These are phyloP conservation scores for Fraxinus sp. DNA, from an alignment of 305 asterid genomes.

Conservation along the genomic window DNA sequence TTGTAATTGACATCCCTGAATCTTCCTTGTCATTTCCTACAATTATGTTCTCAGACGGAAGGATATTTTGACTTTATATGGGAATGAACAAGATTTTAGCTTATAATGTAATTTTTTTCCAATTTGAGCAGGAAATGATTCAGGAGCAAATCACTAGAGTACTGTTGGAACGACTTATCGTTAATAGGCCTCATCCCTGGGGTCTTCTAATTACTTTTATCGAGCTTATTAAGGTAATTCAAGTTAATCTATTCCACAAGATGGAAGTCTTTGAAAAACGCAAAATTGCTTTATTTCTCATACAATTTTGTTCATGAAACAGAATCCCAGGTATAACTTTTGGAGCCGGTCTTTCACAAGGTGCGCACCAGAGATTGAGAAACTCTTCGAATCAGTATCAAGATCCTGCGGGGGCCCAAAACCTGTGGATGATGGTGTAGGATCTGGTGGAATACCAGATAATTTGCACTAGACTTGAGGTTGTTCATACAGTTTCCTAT, in stretches of 20 bases:
- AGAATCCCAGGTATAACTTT: slow-evolving; percentile 94
- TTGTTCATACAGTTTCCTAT: background rate
- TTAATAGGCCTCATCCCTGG: slow-evolving; percentile 98
- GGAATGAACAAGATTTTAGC: background rate
- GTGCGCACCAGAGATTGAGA: slow-evolving; percentile 97
- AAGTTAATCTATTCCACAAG: background rate
- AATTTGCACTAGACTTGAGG: slow-evolving; percentile 46
- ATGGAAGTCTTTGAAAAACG: background rate
- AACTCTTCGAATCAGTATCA: slow-evolving; percentile 87
- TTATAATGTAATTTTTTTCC: background rate
- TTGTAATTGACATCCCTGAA: background rate
- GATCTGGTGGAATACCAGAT: slow-evolving; percentile 72
- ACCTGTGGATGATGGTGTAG: slow-evolving; percentile 78
- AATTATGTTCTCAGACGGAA: too few relatives aligned
- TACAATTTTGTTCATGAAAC: slow-evolving; percentile 8
- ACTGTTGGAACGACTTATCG: slow-evolving; percentile 81
- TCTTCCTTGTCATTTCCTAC: background rate
- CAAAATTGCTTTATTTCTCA: background rate
- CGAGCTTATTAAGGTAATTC: slow-evolving; percentile 85
- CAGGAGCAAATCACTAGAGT: slow-evolving; percentile 98
- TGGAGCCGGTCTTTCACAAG: slow-evolving; percentile 90
- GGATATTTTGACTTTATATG: too few relatives aligned
- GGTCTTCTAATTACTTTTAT: slow-evolving; percentile 90
- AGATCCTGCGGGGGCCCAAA: slow-evolving; percentile 96
- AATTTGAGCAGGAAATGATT: slow-evolving; percentile 67